Evolutionary conservation across 352 stramenopile species (phyloP).

Genomic region (Phytopythium delawarense): DNA sequence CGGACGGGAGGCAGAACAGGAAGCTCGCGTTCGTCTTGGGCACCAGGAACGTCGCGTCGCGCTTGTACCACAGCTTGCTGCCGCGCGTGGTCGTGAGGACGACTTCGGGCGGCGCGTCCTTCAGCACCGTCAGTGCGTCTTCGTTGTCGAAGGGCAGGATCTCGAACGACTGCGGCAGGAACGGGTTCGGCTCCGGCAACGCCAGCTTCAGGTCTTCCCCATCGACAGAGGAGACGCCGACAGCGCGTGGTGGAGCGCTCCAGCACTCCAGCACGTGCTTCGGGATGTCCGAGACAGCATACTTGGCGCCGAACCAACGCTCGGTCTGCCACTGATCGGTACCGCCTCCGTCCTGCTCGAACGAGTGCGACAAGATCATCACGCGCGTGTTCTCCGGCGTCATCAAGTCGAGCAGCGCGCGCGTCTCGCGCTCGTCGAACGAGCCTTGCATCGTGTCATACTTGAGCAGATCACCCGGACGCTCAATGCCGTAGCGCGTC

Average conservation of each 20-base stretch:
- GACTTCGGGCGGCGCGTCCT: slow-evolving; percentile 26
- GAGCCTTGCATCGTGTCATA: slow-evolving; percentile 52
- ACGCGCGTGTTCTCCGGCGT: slow-evolving; percentile 55
- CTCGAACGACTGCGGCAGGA: slow-evolving; percentile 61
- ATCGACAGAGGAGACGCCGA: slow-evolving; percentile 3
- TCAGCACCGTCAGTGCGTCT: slow-evolving; percentile 7
- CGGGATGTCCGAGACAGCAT: slow-evolving; percentile 34
- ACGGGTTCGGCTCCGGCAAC: slow-evolving; percentile 46
- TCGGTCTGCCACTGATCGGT: slow-evolving; percentile 22
- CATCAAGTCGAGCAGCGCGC: slow-evolving; percentile 32
- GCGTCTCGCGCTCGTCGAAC: slow-evolving; percentile 29
- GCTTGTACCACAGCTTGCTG: slow-evolving; percentile 78
- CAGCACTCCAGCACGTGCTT: slow-evolving; percentile 20
- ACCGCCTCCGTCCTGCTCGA: slow-evolving; percentile 16
- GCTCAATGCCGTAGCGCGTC: slow-evolving; percentile 26
- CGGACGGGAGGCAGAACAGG: slow-evolving; percentile 45
- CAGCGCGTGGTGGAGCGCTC: not conserved
- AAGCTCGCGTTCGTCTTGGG: slow-evolving; percentile 70
- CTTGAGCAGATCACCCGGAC: slow-evolving; percentile 38
- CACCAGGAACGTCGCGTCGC: slow-evolving; percentile 52
- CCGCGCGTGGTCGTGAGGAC: slow-evolving; percentile 21
- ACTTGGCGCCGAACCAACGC: slow-evolving; percentile 60
- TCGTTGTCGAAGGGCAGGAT: slow-evolving; percentile 24
- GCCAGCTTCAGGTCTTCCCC: not conserved
- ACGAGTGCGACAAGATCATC: slow-evolving; percentile 48